phyloP scores from a whole-genome alignment of 805 yeast species.

The Candida chauliodis region DNA sequence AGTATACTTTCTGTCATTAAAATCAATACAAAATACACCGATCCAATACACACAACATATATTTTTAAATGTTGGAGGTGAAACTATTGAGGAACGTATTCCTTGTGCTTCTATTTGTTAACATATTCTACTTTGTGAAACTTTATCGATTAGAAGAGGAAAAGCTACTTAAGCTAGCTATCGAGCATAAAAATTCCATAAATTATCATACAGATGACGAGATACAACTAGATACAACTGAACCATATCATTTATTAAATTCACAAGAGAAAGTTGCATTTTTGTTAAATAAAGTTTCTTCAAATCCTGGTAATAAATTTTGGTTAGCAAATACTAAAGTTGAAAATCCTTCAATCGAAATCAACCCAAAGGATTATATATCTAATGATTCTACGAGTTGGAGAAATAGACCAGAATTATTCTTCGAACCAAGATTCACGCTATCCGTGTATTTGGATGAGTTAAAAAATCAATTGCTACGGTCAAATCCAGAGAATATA shows the following conservation, averaged over 20 bases:
- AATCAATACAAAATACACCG: no score
- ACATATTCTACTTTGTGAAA: slow-evolving; percentile 18
- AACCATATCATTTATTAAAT: slow-evolving; percentile 15
- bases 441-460: slow-evolving; percentile 45
- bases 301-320: slow-evolving; percentile 20
- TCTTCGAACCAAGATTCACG: slow-evolving; percentile 57
- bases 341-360: slow-evolving; percentile 17
- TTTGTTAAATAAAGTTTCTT: slow-evolving; percentile 17
- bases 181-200: slow-evolving; percentile 12
- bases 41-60: no score
- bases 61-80: slow-evolving; percentile 15
- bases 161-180: slow-evolving; percentile 14
- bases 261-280: slow-evolving; percentile 17
- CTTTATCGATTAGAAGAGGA: slow-evolving; percentile 18
- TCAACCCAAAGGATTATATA: slow-evolving; percentile 19
- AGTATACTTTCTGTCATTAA: no score
- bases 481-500: slow-evolving; percentile 15
- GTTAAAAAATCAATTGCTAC: slow-evolving; percentile 24
- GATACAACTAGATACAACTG: slow-evolving; percentile 13
- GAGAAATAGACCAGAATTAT: slow-evolving; percentile 17
- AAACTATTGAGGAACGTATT: slow-evolving; percentile 17
- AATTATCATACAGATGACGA: slow-evolving; percentile 20
- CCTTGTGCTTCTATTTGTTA: slow-evolving; percentile 17
- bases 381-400: slow-evolving; percentile 13
- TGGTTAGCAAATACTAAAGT: slow-evolving; percentile 29